These are phyloP conservation scores for Penicillium sp. DNA, from an alignment of 2,329 filamentous ascomycete genomes.

Conservation along the genomic window DNA sequence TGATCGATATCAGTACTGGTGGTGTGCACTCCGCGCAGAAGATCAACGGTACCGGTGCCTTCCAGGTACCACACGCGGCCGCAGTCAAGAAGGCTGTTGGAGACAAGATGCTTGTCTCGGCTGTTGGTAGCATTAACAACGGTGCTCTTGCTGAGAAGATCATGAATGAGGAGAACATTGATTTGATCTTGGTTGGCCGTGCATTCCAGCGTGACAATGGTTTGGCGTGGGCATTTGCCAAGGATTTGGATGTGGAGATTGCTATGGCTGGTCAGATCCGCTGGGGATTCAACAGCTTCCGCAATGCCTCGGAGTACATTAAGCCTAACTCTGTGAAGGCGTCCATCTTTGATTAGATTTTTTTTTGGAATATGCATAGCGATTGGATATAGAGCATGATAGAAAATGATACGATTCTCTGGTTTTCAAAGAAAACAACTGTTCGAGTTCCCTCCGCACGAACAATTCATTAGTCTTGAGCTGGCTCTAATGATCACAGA, in stretches of 20 bases:
- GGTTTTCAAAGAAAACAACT: neutral
- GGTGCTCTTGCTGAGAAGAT: constrained; percentile 68
- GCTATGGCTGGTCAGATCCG: constrained; percentile 34
- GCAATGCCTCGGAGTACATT: constrained; percentile 28
- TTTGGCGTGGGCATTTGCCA: constrained; percentile 28
- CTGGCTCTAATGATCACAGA: too few relatives aligned
- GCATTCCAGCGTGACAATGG: constrained; percentile 28
- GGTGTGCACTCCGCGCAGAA: constrained; percentile 62
- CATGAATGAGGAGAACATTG: constrained; percentile 55
- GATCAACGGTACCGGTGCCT: constrained; percentile 56
- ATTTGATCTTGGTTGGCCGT: constrained; percentile 62
- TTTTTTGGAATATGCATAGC: neutral
- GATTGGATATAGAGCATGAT: neutral
- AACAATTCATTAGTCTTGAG: too few relatives aligned
- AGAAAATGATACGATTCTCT: neutral
- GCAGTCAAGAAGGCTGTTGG: constrained; percentile 73
- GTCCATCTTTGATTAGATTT: constrained; percentile 27
- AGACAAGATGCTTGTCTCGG: constrained; percentile 68
- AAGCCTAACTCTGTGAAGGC: constrained; percentile 27
- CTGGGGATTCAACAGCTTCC: constrained; percentile 32
- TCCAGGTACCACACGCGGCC: constrained; percentile 73
- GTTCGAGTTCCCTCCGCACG: too few relatives aligned
- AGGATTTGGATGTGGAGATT: constrained; percentile 32
- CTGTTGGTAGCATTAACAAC: constrained; percentile 73
- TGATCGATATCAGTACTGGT: constrained; percentile 79